Evolutionary conservation across 257 asterid species (phyloP), one percentile per base, ranked within the genome.

Genomic region (Rhazya stricta): DNA sequence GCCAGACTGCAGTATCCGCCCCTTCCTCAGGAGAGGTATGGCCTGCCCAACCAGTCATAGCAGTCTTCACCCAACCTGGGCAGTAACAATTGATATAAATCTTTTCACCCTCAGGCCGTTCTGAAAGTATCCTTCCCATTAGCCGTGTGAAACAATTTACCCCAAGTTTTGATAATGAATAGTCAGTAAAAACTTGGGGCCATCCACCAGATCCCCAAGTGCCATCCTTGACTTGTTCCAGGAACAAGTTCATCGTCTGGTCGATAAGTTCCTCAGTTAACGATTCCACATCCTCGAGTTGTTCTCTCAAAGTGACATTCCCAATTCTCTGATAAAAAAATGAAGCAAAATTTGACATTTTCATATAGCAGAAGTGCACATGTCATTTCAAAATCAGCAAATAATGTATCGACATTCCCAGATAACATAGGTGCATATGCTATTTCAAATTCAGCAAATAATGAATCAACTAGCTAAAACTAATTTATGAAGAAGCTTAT

Each of bases 1-100:
- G 94, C 98, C 98, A 94, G 32, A 94, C 92, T 12, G 96, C 97
- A 69, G 98, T 94, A 70, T 94, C 97, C 50, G 98, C 98, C 46
- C 93, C 97, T n/a, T 91, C 97, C 79, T 86, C 93, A 0, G 97
- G 97, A 72, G 85, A 74, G n/a, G 83, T 85, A 67, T 88, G 89
- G 43, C 98, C 98, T 1, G 81, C 90, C 98, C 98, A 94, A 18
- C 85, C 95, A 3, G 98, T 94, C 98, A 94, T 94, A 2, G 92
- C 97, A 1, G 98, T 94, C 79, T 88, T 94, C 67, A 94, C 98
- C 97, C 97, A 94, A 19, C 98, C 98, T 0, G 97, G 98, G 27
- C 98, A 94, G 72, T 79, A 94, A 84, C 95, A 91, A 81, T 88
- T 94, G 32, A 94, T 82, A 34, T 75, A 83, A 67, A 94, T 86